Percentiles rank a stretch among this genome's conserved stretches.
phyloP scores from a whole-genome alignment of 225 moss, liverwort and hornwort genomes.

The Sphagnum contortum region DNA sequence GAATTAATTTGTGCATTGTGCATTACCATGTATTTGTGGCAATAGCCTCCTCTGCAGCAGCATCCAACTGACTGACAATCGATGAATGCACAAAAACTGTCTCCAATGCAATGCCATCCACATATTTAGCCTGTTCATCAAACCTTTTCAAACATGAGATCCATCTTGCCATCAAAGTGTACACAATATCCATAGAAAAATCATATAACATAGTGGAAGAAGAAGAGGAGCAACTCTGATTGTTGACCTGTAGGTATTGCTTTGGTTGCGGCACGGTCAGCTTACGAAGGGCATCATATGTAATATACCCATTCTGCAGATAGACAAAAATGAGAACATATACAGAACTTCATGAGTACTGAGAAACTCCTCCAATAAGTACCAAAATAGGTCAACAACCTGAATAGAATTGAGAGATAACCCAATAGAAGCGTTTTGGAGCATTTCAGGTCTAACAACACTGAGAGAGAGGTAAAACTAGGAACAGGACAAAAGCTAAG shows the following conservation, averaged over 20 bases:
- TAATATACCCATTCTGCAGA: constrained; percentile 79
- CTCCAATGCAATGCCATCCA: constrained; percentile 70
- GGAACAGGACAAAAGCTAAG: no score
- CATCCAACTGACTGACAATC: constrained; percentile 75
- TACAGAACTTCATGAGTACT: no score
- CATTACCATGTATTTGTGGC: constrained; percentile 67
- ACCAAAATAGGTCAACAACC: no score
- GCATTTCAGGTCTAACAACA: background rate
- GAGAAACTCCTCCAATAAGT: no score
- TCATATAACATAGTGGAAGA: no score
- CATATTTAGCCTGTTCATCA: constrained; percentile 66
- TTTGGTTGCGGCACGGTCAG: constrained; percentile 89
- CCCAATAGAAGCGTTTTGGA: background rate
- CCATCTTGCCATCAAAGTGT: background rate
- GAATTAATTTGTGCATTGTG: background rate
- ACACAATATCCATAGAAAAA: background rate
- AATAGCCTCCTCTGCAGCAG: constrained; percentile 86
- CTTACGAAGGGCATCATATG: constrained; percentile 79
- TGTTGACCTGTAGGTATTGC: constrained; percentile 67
- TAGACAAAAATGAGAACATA: background rate
- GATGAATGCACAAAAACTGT: constrained; percentile 84
- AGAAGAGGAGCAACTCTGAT: no score
- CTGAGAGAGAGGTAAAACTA: background rate
- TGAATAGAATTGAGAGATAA: background rate
- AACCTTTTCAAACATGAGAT: background rate